phyloP scores from a whole-genome alignment of 2,329 filamentous ascomycete species.

The Macrophomina pseudophaseolina region DNA sequence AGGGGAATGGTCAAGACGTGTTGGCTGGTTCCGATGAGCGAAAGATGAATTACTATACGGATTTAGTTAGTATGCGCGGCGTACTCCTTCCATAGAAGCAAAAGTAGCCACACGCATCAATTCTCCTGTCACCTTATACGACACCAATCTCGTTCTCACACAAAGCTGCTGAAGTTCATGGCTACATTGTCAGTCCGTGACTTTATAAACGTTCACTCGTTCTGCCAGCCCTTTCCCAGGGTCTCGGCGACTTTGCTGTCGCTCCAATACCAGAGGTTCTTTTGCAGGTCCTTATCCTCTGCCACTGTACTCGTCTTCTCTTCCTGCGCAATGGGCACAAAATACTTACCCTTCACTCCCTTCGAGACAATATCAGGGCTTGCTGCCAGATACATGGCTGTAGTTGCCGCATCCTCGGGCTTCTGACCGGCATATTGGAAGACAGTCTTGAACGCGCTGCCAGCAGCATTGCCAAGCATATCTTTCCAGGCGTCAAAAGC shows the following conservation, averaged over 20 bases:
- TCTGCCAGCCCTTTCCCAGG: slow-evolving; percentile 27
- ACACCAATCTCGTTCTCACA: not conserved
- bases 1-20: too few species aligned
- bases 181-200: not conserved
- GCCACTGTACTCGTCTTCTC: slow-evolving; percentile 35
- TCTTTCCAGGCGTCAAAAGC: slow-evolving; percentile 39
- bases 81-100: too few species aligned
- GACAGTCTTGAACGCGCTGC: slow-evolving; percentile 32
- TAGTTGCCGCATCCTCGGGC: slow-evolving; percentile 37
- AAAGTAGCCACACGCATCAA: too few species aligned
- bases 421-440: slow-evolving; percentile 36
- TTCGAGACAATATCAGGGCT: slow-evolving; percentile 33
- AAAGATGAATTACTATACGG: too few species aligned
- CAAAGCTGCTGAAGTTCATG: not conserved
- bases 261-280: slow-evolving; percentile 43
- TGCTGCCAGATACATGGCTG: slow-evolving; percentile 38
- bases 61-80: too few species aligned
- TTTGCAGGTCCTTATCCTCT: slow-evolving; percentile 39
- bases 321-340: slow-evolving; percentile 43
- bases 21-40: too few species aligned
- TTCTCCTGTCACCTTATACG: too few species aligned
- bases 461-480: slow-evolving; percentile 34
- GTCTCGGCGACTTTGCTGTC: slow-evolving; percentile 28
- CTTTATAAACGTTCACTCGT: slow-evolving; percentile 1
- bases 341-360: slow-evolving; percentile 41